Conservation (phyloP, 208 protist species). For the Acanthamoeba rhysodes region DNA sequence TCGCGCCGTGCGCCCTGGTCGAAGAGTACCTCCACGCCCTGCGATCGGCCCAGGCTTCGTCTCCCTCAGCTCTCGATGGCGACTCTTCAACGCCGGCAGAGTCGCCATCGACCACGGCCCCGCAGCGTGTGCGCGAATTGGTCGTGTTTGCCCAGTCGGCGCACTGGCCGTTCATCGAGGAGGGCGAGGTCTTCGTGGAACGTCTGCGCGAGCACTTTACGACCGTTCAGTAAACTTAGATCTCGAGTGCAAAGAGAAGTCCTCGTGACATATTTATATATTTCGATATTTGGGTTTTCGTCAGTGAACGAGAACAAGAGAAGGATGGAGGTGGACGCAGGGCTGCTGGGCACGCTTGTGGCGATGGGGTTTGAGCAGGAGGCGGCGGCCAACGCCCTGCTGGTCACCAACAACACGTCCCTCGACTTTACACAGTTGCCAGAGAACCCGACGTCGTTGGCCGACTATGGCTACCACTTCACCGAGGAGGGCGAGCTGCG, state of each 20-base stretch:
- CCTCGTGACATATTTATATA: too few relatives aligned
- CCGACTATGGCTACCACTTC: conserved; percentile 24
- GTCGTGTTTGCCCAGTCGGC: neutral
- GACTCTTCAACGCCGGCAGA: too few relatives aligned
- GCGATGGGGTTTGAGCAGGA: conserved; percentile 27
- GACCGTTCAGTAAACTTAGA: neutral
- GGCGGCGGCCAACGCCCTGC: neutral
- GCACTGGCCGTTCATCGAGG: conserved; percentile 62
- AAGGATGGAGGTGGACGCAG: neutral
- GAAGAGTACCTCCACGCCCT: neutral
- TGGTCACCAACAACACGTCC: neutral
- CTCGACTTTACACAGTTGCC: neutral
- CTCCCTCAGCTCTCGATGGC: neutral
- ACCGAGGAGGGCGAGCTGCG: conserved; percentile 4
- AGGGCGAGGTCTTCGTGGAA: neutral
- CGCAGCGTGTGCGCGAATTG: neutral
- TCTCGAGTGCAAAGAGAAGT: too few relatives aligned
- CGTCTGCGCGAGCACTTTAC: neutral
- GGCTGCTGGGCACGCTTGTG: neutral
- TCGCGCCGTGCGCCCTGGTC: conserved; percentile 17
- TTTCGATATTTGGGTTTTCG: too few relatives aligned
- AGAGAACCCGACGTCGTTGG: conserved; percentile 9
- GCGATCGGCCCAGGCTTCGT: neutral
- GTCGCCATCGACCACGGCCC: neutral
- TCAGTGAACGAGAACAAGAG: neutral